Conservation (phyloP, 2,329 filamentous ascomycete genomes). For the Fusarium austroafricanum region DNA sequence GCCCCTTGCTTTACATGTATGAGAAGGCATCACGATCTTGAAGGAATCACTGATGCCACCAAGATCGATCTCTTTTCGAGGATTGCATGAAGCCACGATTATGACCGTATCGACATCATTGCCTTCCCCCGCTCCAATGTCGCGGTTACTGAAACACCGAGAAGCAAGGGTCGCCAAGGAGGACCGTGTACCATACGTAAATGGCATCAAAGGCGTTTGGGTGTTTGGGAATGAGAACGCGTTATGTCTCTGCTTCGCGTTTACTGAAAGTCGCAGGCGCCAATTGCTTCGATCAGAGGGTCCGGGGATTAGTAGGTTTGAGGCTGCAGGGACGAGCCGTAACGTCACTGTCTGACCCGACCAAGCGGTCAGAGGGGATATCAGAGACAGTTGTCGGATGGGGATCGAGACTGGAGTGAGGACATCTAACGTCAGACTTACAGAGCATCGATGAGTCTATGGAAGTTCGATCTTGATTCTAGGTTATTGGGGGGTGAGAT, state of each 20-base stretch:
- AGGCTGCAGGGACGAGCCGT: slow-evolving; percentile 32
- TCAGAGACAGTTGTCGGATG: slow-evolving; percentile 1
- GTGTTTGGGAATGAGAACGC: slow-evolving; percentile 23
- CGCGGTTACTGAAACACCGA: slow-evolving; percentile 7
- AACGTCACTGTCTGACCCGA: slow-evolving; percentile 23
- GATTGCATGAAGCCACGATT: slow-evolving; percentile 12
- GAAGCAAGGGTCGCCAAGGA: slow-evolving; percentile 31
- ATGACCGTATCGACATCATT: slow-evolving; percentile 20
- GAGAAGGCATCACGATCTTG: slow-evolving; percentile 17
- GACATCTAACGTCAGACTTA: slow-evolving; percentile 11
- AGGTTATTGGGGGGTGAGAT: slow-evolving; percentile 21
- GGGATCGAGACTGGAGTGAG: slow-evolving; percentile 27
- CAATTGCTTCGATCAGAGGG: background rate
- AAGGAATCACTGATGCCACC: slow-evolving; percentile 5
- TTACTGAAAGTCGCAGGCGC: background rate
- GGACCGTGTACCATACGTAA: slow-evolving; percentile 24
- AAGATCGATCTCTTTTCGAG: slow-evolving; percentile 1
- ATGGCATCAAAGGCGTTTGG: slow-evolving; percentile 30
- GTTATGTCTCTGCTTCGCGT: slow-evolving; percentile 7
- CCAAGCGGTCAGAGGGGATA: slow-evolving; percentile 8
- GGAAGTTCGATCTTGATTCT: slow-evolving; percentile 33
- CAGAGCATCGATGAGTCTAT: slow-evolving; percentile 26
- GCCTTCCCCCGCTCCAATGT: background rate
- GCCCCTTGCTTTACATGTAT: slow-evolving; percentile 27
- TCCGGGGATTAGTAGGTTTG: slow-evolving; percentile 5